Percentiles rank a stretch among this genome's conserved stretches.
phyloP scores from a whole-genome alignment of 805 yeast species.

The Saturnispora bothae region DNA sequence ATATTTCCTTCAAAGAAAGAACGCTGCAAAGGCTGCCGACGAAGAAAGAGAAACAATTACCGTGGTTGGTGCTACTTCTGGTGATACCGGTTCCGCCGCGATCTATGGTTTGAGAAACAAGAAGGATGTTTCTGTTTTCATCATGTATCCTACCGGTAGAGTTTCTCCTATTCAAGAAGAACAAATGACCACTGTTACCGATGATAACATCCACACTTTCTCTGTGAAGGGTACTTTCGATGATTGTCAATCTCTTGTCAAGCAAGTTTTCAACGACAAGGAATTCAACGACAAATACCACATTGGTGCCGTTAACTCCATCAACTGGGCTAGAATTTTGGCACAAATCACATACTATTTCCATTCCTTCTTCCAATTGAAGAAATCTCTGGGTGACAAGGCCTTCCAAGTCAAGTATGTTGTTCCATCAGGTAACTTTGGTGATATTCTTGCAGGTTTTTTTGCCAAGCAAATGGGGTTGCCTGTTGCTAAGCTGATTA shows the following conservation, averaged over 20 bases:
- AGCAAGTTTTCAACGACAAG: slow-evolving; percentile 80
- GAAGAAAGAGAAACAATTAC: slow-evolving; percentile 71
- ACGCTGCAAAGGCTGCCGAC: slow-evolving; percentile 35
- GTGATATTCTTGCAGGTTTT: slow-evolving; percentile 95
- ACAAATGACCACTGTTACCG: slow-evolving; percentile 96
- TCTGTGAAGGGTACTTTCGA: slow-evolving; percentile 96
- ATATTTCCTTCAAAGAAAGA: slow-evolving; percentile 73
- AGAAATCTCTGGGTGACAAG: slow-evolving; percentile 26
- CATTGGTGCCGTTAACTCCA: slow-evolving; percentile 95
- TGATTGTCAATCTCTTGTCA: slow-evolving; percentile 95
- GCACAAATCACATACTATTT: slow-evolving; percentile 98
- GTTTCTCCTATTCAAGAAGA: slow-evolving; percentile 96
- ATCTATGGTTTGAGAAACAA: slow-evolving; percentile 95
- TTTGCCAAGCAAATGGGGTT: slow-evolving; percentile 93
- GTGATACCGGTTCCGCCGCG: slow-evolving; percentile 99
- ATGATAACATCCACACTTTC: slow-evolving; percentile 85
- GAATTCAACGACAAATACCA: slow-evolving; percentile 85
- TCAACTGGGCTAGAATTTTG: slow-evolving; percentile 97
- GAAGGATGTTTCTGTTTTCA: slow-evolving; percentile 95
- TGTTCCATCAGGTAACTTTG: slow-evolving; percentile 97
- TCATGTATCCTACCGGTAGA: slow-evolving; percentile 93
- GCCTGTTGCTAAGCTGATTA: slow-evolving; percentile 75
- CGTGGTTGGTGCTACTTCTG: slow-evolving; percentile 98
- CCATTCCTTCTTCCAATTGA: slow-evolving; percentile 74
- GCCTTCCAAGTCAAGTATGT: slow-evolving; percentile 60